Base-by-base conservation (phyloP, 257 asterid species). In the Lycium barbarum region DNA sequence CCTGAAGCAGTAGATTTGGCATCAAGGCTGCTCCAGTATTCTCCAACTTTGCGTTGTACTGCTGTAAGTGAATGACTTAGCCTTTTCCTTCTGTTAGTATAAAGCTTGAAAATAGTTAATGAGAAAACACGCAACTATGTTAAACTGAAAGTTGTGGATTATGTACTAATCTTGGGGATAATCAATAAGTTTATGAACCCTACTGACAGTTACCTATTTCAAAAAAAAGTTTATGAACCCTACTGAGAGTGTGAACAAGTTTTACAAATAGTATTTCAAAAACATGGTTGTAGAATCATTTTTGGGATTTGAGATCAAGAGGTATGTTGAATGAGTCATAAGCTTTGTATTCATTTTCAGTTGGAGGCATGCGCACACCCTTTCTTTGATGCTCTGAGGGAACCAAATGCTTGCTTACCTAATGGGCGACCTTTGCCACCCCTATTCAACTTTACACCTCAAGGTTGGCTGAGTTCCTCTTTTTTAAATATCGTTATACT, bases 1-100 rank as follows among this genome's bases (percentile, higher is more conserved):
- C 93, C 93, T 4, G 98, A 94, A 91, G 97, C 93, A 83, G 98
- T 92, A 78, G 97, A 94, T 87, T 92, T 94, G 66, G 96, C 92
- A 79, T 94, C 97, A 83, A 90, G 96, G 74, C 91, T 94, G 84
- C 94, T 94, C 9, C 98, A 94, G 71, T 94, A 93, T 88, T 94
- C 98, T 65, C 98, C 98, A 63, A 87, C 89, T 90, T 90, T 94
- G 38, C 94, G 97, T 38, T 89, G 91, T 90, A 88, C 94, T 45
- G 94, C 98, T 88, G 97, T 94, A 87, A 94, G 97, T 91, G 84
- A 38, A 87, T 54, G 68, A 36, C 65, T 26, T 54, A 9, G 70
- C 79, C 43, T 83, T 83, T 54, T 83, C 47, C 26, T 76, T 45
- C 63, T 14, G 65, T 76, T 76, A 3, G 47, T 14, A 53, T 26